Conservation (phyloP, 1,139 yeast species). For the Protomyces inouyei region DNA sequence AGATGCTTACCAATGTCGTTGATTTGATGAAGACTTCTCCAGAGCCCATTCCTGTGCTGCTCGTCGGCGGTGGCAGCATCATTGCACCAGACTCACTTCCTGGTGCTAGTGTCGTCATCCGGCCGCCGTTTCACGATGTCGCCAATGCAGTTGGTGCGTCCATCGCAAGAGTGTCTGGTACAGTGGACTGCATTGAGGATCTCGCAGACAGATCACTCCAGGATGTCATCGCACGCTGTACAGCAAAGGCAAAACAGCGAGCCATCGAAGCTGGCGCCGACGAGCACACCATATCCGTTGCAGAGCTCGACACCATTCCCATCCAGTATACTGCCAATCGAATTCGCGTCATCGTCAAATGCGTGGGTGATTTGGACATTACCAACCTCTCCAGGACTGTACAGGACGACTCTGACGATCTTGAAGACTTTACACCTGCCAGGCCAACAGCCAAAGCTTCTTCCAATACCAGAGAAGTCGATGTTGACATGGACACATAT, state of each 20-base stretch:
- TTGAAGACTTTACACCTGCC: not conserved
- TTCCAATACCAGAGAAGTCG: not conserved
- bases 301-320: conserved; percentile 32
- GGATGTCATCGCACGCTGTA: conserved; percentile 27
- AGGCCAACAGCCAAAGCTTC: not conserved
- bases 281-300: conserved; percentile 29
- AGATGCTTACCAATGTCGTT: conserved; percentile 40
- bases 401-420: not conserved
- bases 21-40: conserved; percentile 47
- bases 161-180: conserved; percentile 43
- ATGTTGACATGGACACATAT: conserved; percentile 35
- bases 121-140: conserved; percentile 44
- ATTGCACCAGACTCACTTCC: conserved; percentile 41
- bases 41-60: conserved; percentile 44
- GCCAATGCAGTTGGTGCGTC: conserved; percentile 52
- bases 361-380: conserved; percentile 33
- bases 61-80: conserved; percentile 49
- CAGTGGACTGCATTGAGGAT: conserved; percentile 35
- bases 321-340: conserved; percentile 32
- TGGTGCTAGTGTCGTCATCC: conserved; percentile 44
- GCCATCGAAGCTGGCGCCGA: conserved; percentile 32
- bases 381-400: not conserved
- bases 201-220: conserved; percentile 28
- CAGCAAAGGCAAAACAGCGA: conserved; percentile 29
- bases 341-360: conserved; percentile 31